Base-by-base conservation (phyloP, 441 rosid genomes). In the Daphne laureola region DNA sequence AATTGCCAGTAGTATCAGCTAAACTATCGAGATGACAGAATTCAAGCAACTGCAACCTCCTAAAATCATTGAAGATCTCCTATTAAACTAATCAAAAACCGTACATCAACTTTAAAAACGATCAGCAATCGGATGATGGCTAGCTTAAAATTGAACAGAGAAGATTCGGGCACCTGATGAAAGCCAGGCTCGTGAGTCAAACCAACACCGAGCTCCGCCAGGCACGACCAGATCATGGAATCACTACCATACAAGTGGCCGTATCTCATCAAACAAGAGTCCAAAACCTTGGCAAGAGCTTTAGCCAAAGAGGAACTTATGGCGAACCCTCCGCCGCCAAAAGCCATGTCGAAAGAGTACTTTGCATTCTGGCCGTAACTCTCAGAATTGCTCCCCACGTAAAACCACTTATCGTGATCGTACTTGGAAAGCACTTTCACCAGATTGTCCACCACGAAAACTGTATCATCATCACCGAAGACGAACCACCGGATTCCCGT, bases 391-490 rank as follows among this genome's bases (percentile, higher is more conserved):
- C 83, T 73, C 48, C 96, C 98, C 13, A 91, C 61, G 58, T 88
- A 91, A 65, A 66, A 76, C 91, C 95, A 86, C 53, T 67, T 55
- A 6, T 75, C 57, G 68, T 88, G 84, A 49, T 91, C 95, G 60
- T 86, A 88, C 76, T 84, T 86, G 0, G 91, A 79, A 65, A 91
- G 73, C 63, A 81, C 76, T 23, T 59, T 68, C 42, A 81, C 86
- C 69, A 88, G 14, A 66, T 86, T 92, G 27, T 92, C 98, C 41
- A 86, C 94, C 17, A 92, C 62, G 59, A 88, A 88, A 4, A 92
- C 76, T 2, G 96, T 92, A 57, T 92, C 98, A 61, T 92, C 95
- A 57, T 92, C 98, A 0, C 98, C 98, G 31, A 92, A 88, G n/a
- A 92, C 73, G 43, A 84, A 92, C 96, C 98, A 91, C 73, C 91